phyloP scores from a whole-genome alignment of 2,329 filamentous ascomycete genomes.

The Ophiocordyceps camponoti-leonardi region DNA sequence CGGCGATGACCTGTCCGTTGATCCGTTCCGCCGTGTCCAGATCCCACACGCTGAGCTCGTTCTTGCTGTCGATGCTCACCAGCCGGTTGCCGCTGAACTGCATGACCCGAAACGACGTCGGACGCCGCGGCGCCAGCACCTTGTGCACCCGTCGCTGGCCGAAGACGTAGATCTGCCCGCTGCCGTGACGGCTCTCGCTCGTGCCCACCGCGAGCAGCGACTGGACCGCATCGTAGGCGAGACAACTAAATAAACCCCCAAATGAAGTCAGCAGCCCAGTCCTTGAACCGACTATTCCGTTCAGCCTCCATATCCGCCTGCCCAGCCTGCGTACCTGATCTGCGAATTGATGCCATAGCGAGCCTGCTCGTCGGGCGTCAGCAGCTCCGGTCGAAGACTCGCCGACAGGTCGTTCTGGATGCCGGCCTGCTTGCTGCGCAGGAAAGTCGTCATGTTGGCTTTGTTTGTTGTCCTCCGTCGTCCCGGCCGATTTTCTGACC shows the following conservation, averaged over 20 bases:
- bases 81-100: conserved; percentile 80
- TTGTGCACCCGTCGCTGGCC: conserved; percentile 69
- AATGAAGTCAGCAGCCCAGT: background rate
- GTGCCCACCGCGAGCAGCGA: conserved; percentile 87
- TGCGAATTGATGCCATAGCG: conserved; percentile 71
- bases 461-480: background rate
- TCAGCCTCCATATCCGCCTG: background rate
- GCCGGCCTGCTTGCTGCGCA: conserved; percentile 84
- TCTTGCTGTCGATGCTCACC: conserved; percentile 67
- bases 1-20: conserved; percentile 56
- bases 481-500: background rate
- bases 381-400: conserved; percentile 59
- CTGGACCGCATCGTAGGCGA: conserved; percentile 88
- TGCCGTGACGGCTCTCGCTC: conserved; percentile 68
- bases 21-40: conserved; percentile 52
- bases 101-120: conserved; percentile 57
- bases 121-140: conserved; percentile 51
- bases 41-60: conserved; percentile 74
- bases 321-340: conserved; percentile 30
- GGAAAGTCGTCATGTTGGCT: conserved; percentile 58
- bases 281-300: background rate
- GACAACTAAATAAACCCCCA: conserved; percentile 30
- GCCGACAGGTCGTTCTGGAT: conserved; percentile 82
- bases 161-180: conserved; percentile 77
- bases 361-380: conserved; percentile 67